A percentile compares a stretch with the other conserved stretches of the same genome.
Evolutionary conservation across 2,329 filamentous ascomycete genomes (phyloP).

Genomic region (Aspergillus quadricinctus): DNA sequence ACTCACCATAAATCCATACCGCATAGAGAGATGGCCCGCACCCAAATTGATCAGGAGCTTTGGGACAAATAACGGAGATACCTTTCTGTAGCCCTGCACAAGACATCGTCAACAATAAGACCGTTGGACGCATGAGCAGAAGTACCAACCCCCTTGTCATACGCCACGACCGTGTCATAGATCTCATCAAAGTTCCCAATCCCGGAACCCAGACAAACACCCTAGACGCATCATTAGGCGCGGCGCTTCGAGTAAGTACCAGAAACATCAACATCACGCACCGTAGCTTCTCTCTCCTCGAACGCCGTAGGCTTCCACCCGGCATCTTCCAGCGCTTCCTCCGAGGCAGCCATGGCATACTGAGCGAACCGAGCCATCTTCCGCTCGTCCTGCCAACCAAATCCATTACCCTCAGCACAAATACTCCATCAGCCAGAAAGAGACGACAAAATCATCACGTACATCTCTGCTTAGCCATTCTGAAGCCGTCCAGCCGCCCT

Average conservation of each 20-base stretch:
- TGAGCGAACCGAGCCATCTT: constrained; percentile 90
- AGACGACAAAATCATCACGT: constrained; percentile 5
- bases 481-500: constrained; percentile 41
- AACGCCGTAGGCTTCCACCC: constrained; percentile 63
- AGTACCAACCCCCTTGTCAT: constrained; percentile 63
- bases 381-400: constrained; percentile 53
- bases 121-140: not conserved
- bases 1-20: constrained; percentile 67
- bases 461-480: constrained; percentile 45
- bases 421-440: not conserved
- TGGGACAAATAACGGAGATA: constrained; percentile 90
- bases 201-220: constrained; percentile 89
- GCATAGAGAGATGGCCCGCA: constrained; percentile 92
- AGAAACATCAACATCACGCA: constrained; percentile 29
- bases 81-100: constrained; percentile 80
- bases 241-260: not conserved
- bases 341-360: constrained; percentile 80
- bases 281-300: constrained; percentile 67
- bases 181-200: constrained; percentile 93
- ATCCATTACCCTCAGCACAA: not conserved
- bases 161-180: constrained; percentile 75
- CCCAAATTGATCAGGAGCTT: constrained; percentile 91
- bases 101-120: not conserved
- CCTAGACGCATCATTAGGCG: constrained; percentile 43
- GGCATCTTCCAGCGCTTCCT: constrained; percentile 81